Conservation (phyloP, 352 stramenopile genomes). For the Globisporangium spiculum region DNA sequence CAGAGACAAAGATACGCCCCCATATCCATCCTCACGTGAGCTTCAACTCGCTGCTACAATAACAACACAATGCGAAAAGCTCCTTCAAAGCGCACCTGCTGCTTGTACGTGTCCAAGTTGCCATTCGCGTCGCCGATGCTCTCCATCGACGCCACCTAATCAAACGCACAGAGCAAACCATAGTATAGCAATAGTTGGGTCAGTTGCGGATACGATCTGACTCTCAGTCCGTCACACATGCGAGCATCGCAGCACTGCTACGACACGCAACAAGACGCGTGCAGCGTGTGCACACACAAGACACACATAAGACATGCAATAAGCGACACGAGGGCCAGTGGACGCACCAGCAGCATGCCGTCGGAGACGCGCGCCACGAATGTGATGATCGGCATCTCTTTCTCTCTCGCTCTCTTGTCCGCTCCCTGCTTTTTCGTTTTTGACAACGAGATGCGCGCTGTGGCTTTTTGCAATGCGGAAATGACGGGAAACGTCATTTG, state of each 20-base stretch:
- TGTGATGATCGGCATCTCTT: constrained; percentile 91
- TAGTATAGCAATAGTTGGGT: not conserved
- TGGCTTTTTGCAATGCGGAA: not conserved
- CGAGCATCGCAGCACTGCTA: not conserved
- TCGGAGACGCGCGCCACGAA: constrained; percentile 93
- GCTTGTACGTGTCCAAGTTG: constrained; percentile 89
- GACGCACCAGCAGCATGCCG: constrained; percentile 88
- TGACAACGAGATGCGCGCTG: not conserved
- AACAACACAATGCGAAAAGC: not conserved
- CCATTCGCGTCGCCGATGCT: constrained; percentile 76
- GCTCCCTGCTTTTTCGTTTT: not conserved
- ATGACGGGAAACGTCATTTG: not conserved
- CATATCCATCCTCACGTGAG: not conserved
- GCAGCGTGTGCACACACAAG: too few relatives aligned
- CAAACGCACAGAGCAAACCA: not conserved
- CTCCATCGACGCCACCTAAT: constrained; percentile 92
- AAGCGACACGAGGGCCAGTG: not conserved
- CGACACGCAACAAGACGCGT: not conserved
- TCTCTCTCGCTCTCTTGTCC: not conserved
- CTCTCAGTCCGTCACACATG: not conserved
- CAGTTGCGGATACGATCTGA: not conserved
- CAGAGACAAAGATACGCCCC: not conserved
- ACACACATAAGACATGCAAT: not conserved
- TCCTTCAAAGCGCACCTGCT: constrained; percentile 42
- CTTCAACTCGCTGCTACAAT: not conserved